phyloP scores from a whole-genome alignment of 2,329 filamentous ascomycete genomes.

The Aspergillus vadensis region DNA sequence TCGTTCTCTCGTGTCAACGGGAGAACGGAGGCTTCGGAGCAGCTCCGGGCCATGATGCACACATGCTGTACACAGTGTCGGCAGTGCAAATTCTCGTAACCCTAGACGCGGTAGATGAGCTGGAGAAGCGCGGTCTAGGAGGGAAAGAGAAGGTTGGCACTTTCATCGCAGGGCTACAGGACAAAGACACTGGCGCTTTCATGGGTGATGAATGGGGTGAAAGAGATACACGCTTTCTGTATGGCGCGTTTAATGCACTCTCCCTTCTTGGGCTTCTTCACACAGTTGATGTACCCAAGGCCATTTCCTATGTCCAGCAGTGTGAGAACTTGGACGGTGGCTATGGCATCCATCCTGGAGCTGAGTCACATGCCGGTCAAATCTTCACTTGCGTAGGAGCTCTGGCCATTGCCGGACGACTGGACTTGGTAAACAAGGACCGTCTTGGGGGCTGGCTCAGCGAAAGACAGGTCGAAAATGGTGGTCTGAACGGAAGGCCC shows the following conservation, averaged over 20 bases:
- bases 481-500: slow-evolving; percentile 88
- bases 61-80: slow-evolving; percentile 95
- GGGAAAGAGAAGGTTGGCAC: slow-evolving; percentile 73
- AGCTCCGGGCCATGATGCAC: slow-evolving; percentile 89
- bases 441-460: slow-evolving; percentile 87
- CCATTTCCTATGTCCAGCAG: slow-evolving; percentile 73
- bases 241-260: slow-evolving; percentile 83
- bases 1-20: slow-evolving; percentile 93
- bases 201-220: slow-evolving; percentile 96
- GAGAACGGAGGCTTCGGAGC: slow-evolving; percentile 89
- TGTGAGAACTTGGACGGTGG: slow-evolving; percentile 95
- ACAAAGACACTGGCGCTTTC: slow-evolving; percentile 80
- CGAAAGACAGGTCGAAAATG: slow-evolving; percentile 83
- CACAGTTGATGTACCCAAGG: slow-evolving; percentile 75
- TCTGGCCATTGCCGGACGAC: slow-evolving; percentile 75
- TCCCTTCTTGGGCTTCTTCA: slow-evolving; percentile 76
- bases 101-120: slow-evolving; percentile 78
- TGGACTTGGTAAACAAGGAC: slow-evolving; percentile 81
- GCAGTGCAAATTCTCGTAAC: slow-evolving; percentile 90
- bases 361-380: slow-evolving; percentile 92
- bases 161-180: slow-evolving; percentile 82
- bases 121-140: slow-evolving; percentile 68
- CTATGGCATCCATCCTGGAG: slow-evolving; percentile 85
- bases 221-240: slow-evolving; percentile 91
- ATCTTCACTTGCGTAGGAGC: slow-evolving; percentile 93